These are phyloP conservation scores for Penicillium herquei DNA, from an alignment of 495 filamentous ascomycete genomes.

Conservation along the genomic window DNA sequence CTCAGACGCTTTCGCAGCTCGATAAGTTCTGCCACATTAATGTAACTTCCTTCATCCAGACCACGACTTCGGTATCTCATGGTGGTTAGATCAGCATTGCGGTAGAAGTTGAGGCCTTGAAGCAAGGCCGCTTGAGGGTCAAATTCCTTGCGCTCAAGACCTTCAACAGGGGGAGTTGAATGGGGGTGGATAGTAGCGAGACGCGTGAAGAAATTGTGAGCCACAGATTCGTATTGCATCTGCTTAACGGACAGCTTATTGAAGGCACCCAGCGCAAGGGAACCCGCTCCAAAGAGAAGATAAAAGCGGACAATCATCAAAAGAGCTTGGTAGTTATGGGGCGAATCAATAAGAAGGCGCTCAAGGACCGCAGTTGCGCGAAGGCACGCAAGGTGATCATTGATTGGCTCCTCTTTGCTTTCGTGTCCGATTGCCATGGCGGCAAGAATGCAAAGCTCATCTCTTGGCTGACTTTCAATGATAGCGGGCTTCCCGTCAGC, in stretches of 20 bases:
- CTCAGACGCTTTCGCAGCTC: conserved; percentile 34
- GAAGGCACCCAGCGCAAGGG: conserved; percentile 53
- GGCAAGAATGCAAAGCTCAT: conserved; percentile 56
- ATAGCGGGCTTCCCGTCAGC: conserved; percentile 21
- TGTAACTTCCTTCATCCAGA: conserved; percentile 38
- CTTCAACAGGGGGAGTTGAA: conserved; percentile 39
- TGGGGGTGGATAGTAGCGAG: conserved; percentile 57
- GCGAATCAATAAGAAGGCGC: conserved; percentile 47
- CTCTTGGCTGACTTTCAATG: conserved; percentile 57
- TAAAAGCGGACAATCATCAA: conserved; percentile 56
- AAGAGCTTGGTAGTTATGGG: conserved; percentile 58
- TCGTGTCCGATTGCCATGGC: conserved; percentile 53
- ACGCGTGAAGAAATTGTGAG: conserved; percentile 57
- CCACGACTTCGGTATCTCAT: conserved; percentile 32
- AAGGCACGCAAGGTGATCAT: conserved; percentile 27
- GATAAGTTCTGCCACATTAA: conserved; percentile 41
- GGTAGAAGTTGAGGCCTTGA: conserved; percentile 42
- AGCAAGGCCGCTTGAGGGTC: conserved; percentile 42
- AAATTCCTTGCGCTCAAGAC: conserved; percentile 43
- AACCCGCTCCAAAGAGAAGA: conserved; percentile 51
- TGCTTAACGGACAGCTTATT: conserved; percentile 59
- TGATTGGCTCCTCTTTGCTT: conserved; percentile 3
- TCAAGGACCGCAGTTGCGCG: conserved; percentile 53
- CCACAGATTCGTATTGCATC: conserved; percentile 57
- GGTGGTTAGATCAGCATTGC: conserved; percentile 33